phyloP scores from a whole-genome alignment of 192 early-diverging fungal genomes.

The Umbelopsis vinacea region DNA sequence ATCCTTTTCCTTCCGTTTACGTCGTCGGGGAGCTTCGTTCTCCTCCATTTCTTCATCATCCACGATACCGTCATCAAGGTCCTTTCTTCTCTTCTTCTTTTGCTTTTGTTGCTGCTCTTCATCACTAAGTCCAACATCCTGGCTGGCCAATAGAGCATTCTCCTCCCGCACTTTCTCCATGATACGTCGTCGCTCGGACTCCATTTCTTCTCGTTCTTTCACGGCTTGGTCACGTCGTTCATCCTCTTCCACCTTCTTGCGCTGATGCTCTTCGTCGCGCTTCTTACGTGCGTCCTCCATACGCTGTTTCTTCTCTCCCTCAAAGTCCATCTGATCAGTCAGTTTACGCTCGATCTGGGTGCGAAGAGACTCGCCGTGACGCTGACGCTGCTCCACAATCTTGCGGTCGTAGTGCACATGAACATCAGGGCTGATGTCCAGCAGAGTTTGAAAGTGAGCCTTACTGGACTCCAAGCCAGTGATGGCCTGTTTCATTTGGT shows the following conservation, averaged over 20 bases:
- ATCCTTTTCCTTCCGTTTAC: conserved; percentile 6
- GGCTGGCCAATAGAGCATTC: conserved; percentile 48
- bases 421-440: conserved; percentile 45
- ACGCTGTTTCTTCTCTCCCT: conserved; percentile 53
- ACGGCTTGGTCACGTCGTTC: conserved; percentile 35
- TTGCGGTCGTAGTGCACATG: conserved; percentile 62
- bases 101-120: conserved; percentile 35
- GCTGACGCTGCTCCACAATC: conserved; percentile 65
- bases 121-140: conserved; percentile 32
- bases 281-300: conserved; percentile 56
- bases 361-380: conserved; percentile 62
- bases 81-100: conserved; percentile 24
- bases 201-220: conserved; percentile 37
- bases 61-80: conserved; percentile 16
- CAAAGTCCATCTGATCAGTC: conserved; percentile 63
- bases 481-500: conserved; percentile 60
- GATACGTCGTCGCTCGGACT: conserved; percentile 46
- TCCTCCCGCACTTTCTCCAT: conserved; percentile 46
- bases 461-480: conserved; percentile 57
- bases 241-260: conserved; percentile 40
- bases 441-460: conserved; percentile 44
- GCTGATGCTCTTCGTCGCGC: conserved; percentile 56
- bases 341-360: conserved; percentile 59
- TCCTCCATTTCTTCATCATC: conserved; percentile 29
- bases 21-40: not conserved